Evolutionary conservation across 331 rosid genomes (phyloP), one percentile per base, ranked within the genome.

Genomic region (Pyrus hybrid): DNA sequence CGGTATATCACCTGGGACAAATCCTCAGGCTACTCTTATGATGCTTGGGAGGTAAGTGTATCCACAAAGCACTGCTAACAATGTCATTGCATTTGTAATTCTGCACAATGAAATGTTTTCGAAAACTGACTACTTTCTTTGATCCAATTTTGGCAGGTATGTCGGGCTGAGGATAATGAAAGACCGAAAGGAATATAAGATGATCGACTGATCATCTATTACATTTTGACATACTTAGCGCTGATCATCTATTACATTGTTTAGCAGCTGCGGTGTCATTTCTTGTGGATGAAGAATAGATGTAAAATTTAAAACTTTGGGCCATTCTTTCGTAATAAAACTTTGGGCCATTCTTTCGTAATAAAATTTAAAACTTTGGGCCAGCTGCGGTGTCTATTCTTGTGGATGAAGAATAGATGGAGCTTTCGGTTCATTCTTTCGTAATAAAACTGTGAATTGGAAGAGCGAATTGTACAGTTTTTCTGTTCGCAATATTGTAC

Each of bases 21-120:
- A 94, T 79, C 99, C 99, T 80, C 99, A 94, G 82, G 96, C 99
- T 26, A 92, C 97, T 17, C 61, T 90, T 0, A 82, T 92, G 90
- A 92, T 94, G 99, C 92, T 92, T 4, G 99, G 99, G 70, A 76
- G 97, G 92, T 85, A 58, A 71, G 68, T 58, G 68, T 73, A 7
- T 73, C 68, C 26, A 16, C 26, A 73, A 73, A 73, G 25, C 56
- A 16, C 45, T 23, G 56, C 6, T 72, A 4, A 25, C 18, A 25
- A 5, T 1, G 13, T 23, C 26, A 13, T 73, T 37, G 25, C 8
- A 62, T 62, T 13, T 26, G 66, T 62, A 61, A 25, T 25, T 62
- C 22, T 62, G 66, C 25, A 60, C 37, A 68, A 23, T 32, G 5
- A 47, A 43, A 23, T 10, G 25, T n/a, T 66, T 7, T 32, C 2